Evolutionary conservation across 108 stramenopile species (phyloP), one percentile per base, ranked within the genome.

Genomic region (Cyclotella baltica): DNA sequence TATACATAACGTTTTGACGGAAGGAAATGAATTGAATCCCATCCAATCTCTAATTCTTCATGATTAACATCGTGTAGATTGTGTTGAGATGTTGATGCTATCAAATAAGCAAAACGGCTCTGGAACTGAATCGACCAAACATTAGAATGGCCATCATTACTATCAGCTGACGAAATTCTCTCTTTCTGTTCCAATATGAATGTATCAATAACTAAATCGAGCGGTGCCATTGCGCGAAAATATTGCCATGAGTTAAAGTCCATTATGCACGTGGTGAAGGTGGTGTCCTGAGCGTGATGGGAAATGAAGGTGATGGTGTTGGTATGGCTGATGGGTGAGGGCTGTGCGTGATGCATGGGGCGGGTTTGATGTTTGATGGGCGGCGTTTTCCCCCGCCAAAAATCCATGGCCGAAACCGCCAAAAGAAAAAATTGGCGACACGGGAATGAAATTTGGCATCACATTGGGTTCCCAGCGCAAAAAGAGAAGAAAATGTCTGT

Each of bases 1-100:
- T 57, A 68, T 4, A 88, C 29, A 63, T 89, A 88, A 29, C 83
- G 76, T 4, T 76, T 29, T 8, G 90, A 85, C 20, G 88, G 88
- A 23, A 80, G 51, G 58, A 75, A 80, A 4, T 61, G 4, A 1
- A 68, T 23, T 23, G 29, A 10, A 16, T 23, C 34, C 65, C 62
- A 72, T 20, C 67, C 62, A 28, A 75, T 13, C 16, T 46, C 33
- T 20, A 19, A n/a, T 4, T 20, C 13, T 25, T 1, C 15, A 23
- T 2, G 15, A 0, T 67, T 56, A 9, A 16, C 28, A 22, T 27
- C 18, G 25, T n/a, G n/a, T n/a, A 37, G 3, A 40, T 10, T 16
- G 47, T 18, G 6, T 31, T 53, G 8, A 30, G 62, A 43, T 3
- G 47, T 36, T 11, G 73, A 74, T 46, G 53, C 37, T 0, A 76